These are phyloP conservation scores for Lepidopterella palustris DNA, from an alignment of 495 filamentous ascomycete genomes.

Conservation along the genomic window DNA sequence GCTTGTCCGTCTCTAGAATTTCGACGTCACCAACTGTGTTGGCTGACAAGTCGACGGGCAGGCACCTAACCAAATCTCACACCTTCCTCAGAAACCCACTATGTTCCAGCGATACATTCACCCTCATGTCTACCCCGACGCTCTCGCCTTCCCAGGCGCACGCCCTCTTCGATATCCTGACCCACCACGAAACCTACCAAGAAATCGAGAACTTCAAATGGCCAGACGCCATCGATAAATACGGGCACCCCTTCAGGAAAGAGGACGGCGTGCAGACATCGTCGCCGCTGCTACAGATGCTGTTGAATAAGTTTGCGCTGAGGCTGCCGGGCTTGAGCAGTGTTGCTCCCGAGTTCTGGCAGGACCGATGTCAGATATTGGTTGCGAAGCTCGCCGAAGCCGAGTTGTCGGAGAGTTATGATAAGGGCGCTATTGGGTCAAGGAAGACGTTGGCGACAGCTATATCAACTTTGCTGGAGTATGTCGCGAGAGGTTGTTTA, in stretches of 20 bases:
- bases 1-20: too few relatives aligned
- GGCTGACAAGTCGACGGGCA: too few relatives aligned
- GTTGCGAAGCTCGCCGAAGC: conserved; percentile 47
- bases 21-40: too few relatives aligned
- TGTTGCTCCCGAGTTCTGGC: conserved; percentile 54
- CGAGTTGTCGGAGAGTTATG: conserved; percentile 61
- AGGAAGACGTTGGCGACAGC: conserved; percentile 61
- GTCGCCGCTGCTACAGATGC: conserved; percentile 51
- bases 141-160: conserved; percentile 47
- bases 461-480: conserved; percentile 53
- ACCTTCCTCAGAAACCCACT: neutral
- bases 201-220: conserved; percentile 57
- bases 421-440: conserved; percentile 57
- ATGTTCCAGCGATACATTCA: neutral
- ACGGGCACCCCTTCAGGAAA: conserved; percentile 52
- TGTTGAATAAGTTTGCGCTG: conserved; percentile 52
- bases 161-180: conserved; percentile 61
- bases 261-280: conserved; percentile 37
- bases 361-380: conserved; percentile 41
- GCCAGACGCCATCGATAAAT: conserved; percentile 46
- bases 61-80: too few relatives aligned
- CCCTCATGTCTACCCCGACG: conserved; percentile 3
- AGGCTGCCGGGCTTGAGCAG: conserved; percentile 52
- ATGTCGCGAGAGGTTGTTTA: conserved; percentile 50
- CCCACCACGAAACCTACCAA: conserved; percentile 55